These are phyloP conservation scores for Lecanosticta acicola DNA, from an alignment of 2,329 filamentous ascomycete species.

Conservation along the genomic window DNA sequence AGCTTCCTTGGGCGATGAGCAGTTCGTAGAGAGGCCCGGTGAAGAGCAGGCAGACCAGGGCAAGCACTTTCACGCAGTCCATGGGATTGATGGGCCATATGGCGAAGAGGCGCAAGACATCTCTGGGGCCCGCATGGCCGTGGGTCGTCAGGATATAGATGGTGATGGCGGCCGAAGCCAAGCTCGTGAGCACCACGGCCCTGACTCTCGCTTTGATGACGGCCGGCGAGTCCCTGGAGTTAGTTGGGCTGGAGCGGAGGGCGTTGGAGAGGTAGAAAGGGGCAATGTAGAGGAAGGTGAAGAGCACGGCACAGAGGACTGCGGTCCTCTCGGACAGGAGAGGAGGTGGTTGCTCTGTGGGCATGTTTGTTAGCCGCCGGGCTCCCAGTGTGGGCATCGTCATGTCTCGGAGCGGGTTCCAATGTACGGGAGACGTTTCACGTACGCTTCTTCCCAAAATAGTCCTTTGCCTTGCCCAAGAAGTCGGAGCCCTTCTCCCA, in stretches of 20 bases:
- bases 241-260: slow-evolving; percentile 70
- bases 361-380: too few relatives aligned
- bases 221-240: slow-evolving; percentile 80
- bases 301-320: slow-evolving; percentile 49
- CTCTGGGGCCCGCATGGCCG: slow-evolving; percentile 46
- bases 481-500: slow-evolving; percentile 11
- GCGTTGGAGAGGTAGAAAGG: slow-evolving; percentile 80
- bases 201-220: slow-evolving; percentile 83
- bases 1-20: slow-evolving; percentile 64
- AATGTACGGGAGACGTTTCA: background rate
- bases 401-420: too few relatives aligned
- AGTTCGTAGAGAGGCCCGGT: slow-evolving; percentile 76
- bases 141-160: slow-evolving; percentile 58
- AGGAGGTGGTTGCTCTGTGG: slow-evolving; percentile 14
- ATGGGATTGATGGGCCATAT: slow-evolving; percentile 67
- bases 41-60: slow-evolving; percentile 74
- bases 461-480: slow-evolving; percentile 13
- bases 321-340: slow-evolving; percentile 25
- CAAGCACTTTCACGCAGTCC: slow-evolving; percentile 48
- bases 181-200: slow-evolving; percentile 70
- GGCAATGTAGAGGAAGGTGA: slow-evolving; percentile 83
- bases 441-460: slow-evolving; percentile 14
- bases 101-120: slow-evolving; percentile 65
- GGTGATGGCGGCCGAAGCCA: slow-evolving; percentile 61
- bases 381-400: too few relatives aligned